These are phyloP conservation scores for Pyrenophora teres DNA, from an alignment of 2,329 filamentous ascomycete species.

Conservation along the genomic window DNA sequence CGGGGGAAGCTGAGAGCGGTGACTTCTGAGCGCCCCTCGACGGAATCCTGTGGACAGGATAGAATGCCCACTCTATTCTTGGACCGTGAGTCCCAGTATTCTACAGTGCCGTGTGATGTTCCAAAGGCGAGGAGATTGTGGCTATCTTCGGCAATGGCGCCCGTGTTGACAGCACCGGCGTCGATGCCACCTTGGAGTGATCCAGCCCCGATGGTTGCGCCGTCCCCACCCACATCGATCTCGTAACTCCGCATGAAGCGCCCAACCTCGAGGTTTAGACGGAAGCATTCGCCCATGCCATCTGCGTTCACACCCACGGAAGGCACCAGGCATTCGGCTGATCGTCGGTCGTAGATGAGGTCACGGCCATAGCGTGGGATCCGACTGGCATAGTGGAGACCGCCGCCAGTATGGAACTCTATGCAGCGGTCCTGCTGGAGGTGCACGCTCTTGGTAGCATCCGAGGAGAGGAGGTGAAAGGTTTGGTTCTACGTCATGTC, in stretches of 20 bases:
- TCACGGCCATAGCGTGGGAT: slow-evolving; percentile 93
- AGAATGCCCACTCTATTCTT: slow-evolving; percentile 81
- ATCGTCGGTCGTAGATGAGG: slow-evolving; percentile 79
- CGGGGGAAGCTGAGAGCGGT: slow-evolving; percentile 86
- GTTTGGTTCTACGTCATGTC: slow-evolving; percentile 68
- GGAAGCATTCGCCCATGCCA: slow-evolving; percentile 87
- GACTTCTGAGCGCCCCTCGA: slow-evolving; percentile 63
- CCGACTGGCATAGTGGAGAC: slow-evolving; percentile 85
- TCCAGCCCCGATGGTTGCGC: slow-evolving; percentile 68
- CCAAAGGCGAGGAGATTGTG: slow-evolving; percentile 93
- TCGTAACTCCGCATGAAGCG: slow-evolving; percentile 95
- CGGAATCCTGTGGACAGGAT: slow-evolving; percentile 54
- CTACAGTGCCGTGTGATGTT: slow-evolving; percentile 91
- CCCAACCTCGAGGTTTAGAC: slow-evolving; percentile 87
- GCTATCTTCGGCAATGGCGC: slow-evolving; percentile 81
- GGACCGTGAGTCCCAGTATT: slow-evolving; percentile 92
- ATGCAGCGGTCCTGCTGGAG: slow-evolving; percentile 88
- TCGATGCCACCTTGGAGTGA: slow-evolving; percentile 85
- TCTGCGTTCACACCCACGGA: slow-evolving; percentile 85
- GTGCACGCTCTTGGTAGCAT: slow-evolving; percentile 94
- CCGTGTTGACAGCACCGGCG: slow-evolving; percentile 84
- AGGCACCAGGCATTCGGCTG: slow-evolving; percentile 84
- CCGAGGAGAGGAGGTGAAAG: slow-evolving; percentile 83
- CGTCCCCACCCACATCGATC: slow-evolving; percentile 85
- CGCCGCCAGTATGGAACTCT: slow-evolving; percentile 89